Evolutionary conservation across 2,329 filamentous ascomycete genomes (phyloP), one percentile per base, ranked within the genome.

Genomic region (Ascochyta fabae): DNA sequence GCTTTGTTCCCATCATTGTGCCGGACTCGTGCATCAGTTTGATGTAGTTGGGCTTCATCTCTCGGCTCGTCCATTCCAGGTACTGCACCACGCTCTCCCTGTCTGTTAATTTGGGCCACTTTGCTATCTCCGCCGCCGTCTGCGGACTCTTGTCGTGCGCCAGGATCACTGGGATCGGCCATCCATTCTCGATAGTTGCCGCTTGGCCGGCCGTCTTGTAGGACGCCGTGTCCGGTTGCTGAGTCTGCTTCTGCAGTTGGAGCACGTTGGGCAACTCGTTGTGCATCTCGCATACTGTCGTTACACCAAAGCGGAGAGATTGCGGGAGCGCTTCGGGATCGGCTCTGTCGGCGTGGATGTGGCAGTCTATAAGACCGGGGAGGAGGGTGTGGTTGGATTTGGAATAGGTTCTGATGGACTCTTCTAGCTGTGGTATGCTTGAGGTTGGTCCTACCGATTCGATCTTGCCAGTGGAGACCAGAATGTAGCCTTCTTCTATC

Each of bases 1-100:
- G 71, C 7, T 71, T 40, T 6, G 54, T 34, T 2, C 75, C 75
- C 65, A 83, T 69, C 8, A 71, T 65, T 7, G 64, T 71, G 3
- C 81, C 81, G 47, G 72, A 75, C 59, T 83, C 81, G 58, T 83
- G 79, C 75, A 83, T 81, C 43, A 83, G 66, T 61, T 83, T 83
- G 63, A 82, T 80, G 66, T 82, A 83, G 54, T 81, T 77, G 1
- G 77, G 78, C 34, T 70, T 56, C 59, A 71, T 70, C 49, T 81
- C 78, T 10, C 67, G 67, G 10, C 75, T 58, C 2, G 75, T 74
- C 56, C 77, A 74, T 12, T 75, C 68, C 2, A 83, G 67, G 54
- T 78, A 83, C 15, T 73, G 63, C 1, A 74, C 59, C 1, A 80
- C 81, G 23, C 76, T 79, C 33, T 77, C 69, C 8, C 70, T 61